Conservation (phyloP, 495 filamentous ascomycete genomes). For the Copromyces sp. region DNA sequence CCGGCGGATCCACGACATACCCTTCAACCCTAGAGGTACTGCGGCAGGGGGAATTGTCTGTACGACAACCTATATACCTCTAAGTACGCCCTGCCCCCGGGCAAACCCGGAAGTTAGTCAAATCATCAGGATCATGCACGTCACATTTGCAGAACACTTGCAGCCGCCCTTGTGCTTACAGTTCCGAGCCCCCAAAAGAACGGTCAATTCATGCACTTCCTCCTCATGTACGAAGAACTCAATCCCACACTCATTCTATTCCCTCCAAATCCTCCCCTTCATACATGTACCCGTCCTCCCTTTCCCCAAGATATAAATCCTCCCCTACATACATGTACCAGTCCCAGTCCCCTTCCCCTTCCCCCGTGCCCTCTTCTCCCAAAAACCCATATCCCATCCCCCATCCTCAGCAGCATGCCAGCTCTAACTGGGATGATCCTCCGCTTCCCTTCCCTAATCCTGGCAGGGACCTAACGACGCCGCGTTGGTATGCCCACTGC, state of each 20-base stretch:
- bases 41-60: no score
- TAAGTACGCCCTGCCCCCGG: no score
- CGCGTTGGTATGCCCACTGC: not conserved
- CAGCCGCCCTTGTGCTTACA: no score
- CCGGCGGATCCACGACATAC: no score
- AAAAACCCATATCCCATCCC: not conserved
- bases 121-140: no score
- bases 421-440: not conserved
- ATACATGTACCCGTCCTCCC: not conserved
- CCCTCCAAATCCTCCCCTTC: not conserved
- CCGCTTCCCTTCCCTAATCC: not conserved
- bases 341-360: no score
- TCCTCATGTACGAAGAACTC: not conserved
- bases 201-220: not conserved
- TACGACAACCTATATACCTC: no score
- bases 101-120: no score
- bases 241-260: not conserved
- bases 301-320: not conserved
- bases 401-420: not conserved
- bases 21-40: no score
- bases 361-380: not conserved
- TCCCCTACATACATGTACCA: not conserved
- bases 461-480: not conserved
- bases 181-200: not conserved
- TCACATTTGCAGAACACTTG: no score